Base-by-base conservation (phyloP, 768 basidiomycete species). In the Royoungia palumana region DNA sequence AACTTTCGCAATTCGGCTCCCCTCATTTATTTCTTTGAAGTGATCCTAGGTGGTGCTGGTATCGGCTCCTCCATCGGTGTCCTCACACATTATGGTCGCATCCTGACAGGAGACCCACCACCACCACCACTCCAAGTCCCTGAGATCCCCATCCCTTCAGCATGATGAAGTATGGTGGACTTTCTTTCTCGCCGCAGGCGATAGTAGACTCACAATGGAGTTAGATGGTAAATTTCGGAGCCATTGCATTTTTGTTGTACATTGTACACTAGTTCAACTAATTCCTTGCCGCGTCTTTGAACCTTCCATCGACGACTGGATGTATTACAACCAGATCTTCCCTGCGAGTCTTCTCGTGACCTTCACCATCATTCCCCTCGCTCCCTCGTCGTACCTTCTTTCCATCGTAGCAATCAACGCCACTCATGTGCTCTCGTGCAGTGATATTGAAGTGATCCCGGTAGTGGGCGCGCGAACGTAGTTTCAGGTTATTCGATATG, bases 351-450 rank as follows among this genome's bases (percentile, higher is more conserved):
- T 49, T 51, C 49, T 46, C 45, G 10, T 28, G 30, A 16, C n/a
- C 46, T 36, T 51, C 36, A 53, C 54, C 17, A 30, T 40, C 50
- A 59, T 53, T 27, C 35, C 12, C 41, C 44, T 56, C 55, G 35
- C 57, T 43, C 39, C 75, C 76, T 53, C 60, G 68, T 35, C 79
- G 67, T 28, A 70, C 67, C 42, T 66, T 69, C 45, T 69, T 57
- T 35, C 87, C 87, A 57, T 89, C 83, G 62, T 81, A 87, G 38
- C 76, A 76, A 63, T 95, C 91, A 0, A 94, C 82, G 7, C 59
- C 61, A 54, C 78, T 82, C 90, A 94, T 90, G 60, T 92, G 83
- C 64, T 92, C 87, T 35, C 76, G 73, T 30, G 72, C 70, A 11
- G 80, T 74, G 21, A 89, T 74, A 46, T 76, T 75, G 54, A 90